A percentile compares a stretch with the other conserved stretches of the same genome.
phyloP scores from a whole-genome alignment of 176 grass and related monocot species.

The Oryza officinalis region DNA sequence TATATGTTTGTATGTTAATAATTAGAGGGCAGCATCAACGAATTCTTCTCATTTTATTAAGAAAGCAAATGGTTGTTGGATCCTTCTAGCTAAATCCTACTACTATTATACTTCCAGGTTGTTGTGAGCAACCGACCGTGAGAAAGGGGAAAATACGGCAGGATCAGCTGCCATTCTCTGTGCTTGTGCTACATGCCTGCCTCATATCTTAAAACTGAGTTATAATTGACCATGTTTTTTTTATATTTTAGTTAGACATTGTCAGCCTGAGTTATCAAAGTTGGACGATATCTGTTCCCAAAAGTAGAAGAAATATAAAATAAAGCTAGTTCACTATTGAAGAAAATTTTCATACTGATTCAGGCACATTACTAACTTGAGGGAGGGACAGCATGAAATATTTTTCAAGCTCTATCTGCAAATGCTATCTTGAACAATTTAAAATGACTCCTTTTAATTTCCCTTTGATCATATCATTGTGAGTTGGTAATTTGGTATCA shows the following conservation, averaged over 20 bases:
- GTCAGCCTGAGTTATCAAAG: background rate
- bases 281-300: background rate
- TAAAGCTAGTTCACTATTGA: conserved; percentile 18
- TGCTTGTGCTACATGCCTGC: background rate
- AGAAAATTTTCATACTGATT: background rate
- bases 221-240: conserved; percentile 26
- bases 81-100: conserved; percentile 3
- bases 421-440: conserved; percentile 6
- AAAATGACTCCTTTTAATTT: conserved; percentile 1
- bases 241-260: conserved; percentile 25
- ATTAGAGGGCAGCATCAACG: background rate
- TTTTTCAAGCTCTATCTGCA: background rate
- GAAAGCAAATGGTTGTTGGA: background rate
- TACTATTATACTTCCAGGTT: background rate
- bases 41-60: background rate
- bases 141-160: background rate
- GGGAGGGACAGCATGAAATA: background rate
- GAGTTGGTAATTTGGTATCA: background rate
- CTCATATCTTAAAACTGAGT: background rate
- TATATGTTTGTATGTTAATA: too few relatives aligned
- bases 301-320: background rate
- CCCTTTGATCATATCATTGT: background rate
- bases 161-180: background rate
- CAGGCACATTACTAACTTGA: conserved; percentile 29
- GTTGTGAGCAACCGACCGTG: conserved; percentile 9